Evolutionary conservation across 352 stramenopile species (phyloP).

Genomic region (Pythium chondricola): DNA sequence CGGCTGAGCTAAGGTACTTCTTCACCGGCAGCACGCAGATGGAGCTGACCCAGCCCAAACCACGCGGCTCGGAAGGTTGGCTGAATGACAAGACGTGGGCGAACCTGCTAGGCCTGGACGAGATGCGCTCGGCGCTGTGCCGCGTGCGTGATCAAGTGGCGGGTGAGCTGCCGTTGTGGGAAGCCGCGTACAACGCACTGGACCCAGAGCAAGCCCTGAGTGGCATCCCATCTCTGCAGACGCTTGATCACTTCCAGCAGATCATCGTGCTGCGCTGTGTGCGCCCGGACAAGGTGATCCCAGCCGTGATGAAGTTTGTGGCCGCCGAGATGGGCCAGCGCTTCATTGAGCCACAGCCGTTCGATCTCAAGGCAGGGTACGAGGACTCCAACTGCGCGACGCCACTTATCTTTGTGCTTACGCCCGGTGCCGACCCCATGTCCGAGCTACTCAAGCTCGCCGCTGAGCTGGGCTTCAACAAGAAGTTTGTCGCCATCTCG

Average conservation of each 20-base stretch:
- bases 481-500: conserved; percentile 92
- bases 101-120: conserved; percentile 77
- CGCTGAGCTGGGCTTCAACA: conserved; percentile 86
- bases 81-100: conserved; percentile 88
- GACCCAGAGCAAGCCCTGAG: conserved; percentile 72
- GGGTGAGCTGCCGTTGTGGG: conserved; percentile 50
- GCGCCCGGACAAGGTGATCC: conserved; percentile 91
- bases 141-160: conserved; percentile 50
- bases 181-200: conserved; percentile 78
- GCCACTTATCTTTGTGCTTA: conserved; percentile 94
- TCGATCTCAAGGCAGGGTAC: conserved; percentile 90
- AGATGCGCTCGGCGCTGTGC: conserved; percentile 36
- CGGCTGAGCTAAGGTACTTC: conserved; percentile 83
- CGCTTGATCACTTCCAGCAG: conserved; percentile 84
- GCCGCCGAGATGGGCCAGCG: conserved; percentile 80
- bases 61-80: conserved; percentile 49
- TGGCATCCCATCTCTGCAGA: conserved; percentile 38
- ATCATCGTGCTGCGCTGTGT: conserved; percentile 90
- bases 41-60: conserved; percentile 78
- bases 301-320: conserved; percentile 89
- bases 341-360: conserved; percentile 92
- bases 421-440: conserved; percentile 93
- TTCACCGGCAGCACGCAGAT: conserved; percentile 91
- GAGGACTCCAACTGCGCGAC: conserved; percentile 92
- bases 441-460: conserved; percentile 91